Evolutionary conservation across 345 rosid species (phyloP), one percentile per base, ranked within the genome.

Genomic region (Nasturtium officinale): DNA sequence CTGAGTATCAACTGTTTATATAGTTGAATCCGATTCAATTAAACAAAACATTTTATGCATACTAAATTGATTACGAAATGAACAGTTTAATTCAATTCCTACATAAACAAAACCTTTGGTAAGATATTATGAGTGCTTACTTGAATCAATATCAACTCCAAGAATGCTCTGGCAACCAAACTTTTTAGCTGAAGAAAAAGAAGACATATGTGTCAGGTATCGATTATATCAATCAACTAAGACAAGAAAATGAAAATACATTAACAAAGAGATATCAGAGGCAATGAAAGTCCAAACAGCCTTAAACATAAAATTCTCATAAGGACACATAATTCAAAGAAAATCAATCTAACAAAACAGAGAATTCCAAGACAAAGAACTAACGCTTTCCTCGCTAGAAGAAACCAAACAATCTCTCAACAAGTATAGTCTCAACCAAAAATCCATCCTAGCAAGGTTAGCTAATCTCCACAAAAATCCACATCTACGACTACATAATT

Each of bases 61-160:
- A 51, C 33, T 47, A 21, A 53, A 33, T 3, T 16, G 12, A 30
- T 29, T n/a, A 9, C 3, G 12, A 3, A 56, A 3, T 9, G 5
- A 56, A 58, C 26, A 57, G 20, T 54, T 15, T 7, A 15, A n/a
- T 18, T 35, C 28, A 35, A 1, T 17, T 32, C 26, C 0, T 12
- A 20, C 2, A 13, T 2, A 60, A 6, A 7, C 2, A 13, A 60
- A 23, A 25, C 0, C 20, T 7, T 28, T 10, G 45, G 18, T 2
- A 69, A 58, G 9, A 71, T 33, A 57, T 7, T 13, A 50, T 26
- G 13, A 76, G 47, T 68, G n/a, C 95, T 87, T 87, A 95, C 98
- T 82, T 65, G 87, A 74, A 81, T 95, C 98, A 38, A 95, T 95
- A 81, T 91, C 99, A 35, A 95, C 79, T 43, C 99, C 99, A 23